phyloP scores from a whole-genome alignment of 2,329 filamentous ascomycete species.

The Colletotrichum coccodes region DNA sequence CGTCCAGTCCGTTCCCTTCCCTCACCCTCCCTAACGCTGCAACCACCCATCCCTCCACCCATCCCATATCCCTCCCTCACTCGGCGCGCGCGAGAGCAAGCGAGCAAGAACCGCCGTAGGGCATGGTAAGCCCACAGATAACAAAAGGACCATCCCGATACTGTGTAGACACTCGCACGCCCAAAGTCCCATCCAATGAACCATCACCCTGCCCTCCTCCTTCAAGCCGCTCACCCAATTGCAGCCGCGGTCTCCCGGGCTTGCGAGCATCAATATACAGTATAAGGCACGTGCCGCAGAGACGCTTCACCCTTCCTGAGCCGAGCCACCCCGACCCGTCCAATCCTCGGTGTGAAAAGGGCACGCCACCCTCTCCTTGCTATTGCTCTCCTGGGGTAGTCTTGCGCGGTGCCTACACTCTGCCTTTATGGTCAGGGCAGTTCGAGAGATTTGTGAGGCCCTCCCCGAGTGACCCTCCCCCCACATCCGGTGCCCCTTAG shows the following conservation, averaged over 20 bases:
- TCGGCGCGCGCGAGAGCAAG: not conserved
- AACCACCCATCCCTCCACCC: conserved; percentile 6
- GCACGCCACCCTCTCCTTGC: not conserved
- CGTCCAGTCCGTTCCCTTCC: conserved; percentile 24
- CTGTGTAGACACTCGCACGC: not conserved
- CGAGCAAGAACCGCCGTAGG: not conserved
- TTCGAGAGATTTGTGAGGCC: not conserved
- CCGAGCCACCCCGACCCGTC: not conserved
- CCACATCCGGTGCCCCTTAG: too few species aligned
- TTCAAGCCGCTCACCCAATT: conserved; percentile 4
- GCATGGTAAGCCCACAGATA: conserved; percentile 8
- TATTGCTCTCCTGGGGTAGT: not conserved
- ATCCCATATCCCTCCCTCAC: not conserved
- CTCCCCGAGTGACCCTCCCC: not conserved
- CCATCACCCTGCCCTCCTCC: not conserved
- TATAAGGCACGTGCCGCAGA: conserved; percentile 19
- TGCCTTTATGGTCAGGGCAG: not conserved
- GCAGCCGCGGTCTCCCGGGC: not conserved
- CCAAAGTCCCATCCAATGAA: not conserved
- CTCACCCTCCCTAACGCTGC: not conserved
- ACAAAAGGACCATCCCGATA: not conserved
- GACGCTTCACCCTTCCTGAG: not conserved
- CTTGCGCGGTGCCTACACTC: not conserved
- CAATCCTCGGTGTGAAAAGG: conserved; percentile 4
- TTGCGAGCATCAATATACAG: not conserved